Conservation (phyloP, 192 early-diverging fungal genomes). For the Rhizophagus clarus region DNA sequence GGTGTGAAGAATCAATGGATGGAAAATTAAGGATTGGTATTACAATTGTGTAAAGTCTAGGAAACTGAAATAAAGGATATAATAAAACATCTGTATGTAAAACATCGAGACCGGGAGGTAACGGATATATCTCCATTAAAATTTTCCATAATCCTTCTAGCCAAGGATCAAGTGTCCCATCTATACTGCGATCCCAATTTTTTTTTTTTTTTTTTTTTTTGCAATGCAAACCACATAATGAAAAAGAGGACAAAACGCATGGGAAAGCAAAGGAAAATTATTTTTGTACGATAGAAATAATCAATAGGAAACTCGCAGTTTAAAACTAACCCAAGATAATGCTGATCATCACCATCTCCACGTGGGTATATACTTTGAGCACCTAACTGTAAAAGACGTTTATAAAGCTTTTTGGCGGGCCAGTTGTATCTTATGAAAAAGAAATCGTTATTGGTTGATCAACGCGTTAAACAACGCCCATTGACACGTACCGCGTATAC, state of each 20-base stretch:
- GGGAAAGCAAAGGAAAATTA: background rate
- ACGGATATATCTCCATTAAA: constrained; percentile 62
- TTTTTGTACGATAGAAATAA: too few species aligned
- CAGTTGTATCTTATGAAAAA: constrained; percentile 76
- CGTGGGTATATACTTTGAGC: constrained; percentile 65
- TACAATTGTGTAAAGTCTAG: too few species aligned
- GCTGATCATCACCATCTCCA: constrained; percentile 96
- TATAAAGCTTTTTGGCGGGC: constrained; percentile 89
- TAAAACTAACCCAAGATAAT: constrained; percentile 76
- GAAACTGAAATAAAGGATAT: constrained; percentile 32
- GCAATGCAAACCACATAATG: background rate
- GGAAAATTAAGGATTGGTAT: constrained; percentile 9
- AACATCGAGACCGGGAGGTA: constrained; percentile 54
- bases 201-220: too few species aligned
- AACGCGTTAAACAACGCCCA: background rate
- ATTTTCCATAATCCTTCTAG: constrained; percentile 71
- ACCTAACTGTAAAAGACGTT: constrained; percentile 84
- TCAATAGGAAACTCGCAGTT: background rate
- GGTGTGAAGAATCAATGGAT: constrained; percentile 21
- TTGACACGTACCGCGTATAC: constrained; percentile 68
- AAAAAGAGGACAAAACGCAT: background rate
- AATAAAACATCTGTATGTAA: constrained; percentile 53
- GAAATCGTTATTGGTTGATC: background rate
- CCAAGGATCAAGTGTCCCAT: constrained; percentile 92
- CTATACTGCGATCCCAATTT: constrained; percentile 58